Conservation (phyloP, 169 alveolate genomes). For the Babesia ovata region DNA sequence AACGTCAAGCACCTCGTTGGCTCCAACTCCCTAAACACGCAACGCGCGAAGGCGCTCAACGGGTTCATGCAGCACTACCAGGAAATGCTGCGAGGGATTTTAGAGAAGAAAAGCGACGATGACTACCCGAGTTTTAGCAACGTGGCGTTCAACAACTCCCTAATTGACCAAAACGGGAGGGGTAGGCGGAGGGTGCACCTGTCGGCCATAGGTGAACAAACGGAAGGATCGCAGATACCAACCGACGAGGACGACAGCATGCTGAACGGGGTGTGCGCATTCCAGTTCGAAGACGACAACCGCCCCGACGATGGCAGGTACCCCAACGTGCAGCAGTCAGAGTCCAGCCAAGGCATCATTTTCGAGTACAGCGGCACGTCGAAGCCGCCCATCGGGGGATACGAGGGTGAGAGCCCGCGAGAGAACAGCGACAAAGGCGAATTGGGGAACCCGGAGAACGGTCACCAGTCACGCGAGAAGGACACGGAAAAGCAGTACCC, state of each 20-base stretch:
- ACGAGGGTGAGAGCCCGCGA: background rate
- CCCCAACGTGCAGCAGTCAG: background rate
- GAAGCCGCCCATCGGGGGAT: background rate
- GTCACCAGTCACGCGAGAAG: constrained; percentile 2
- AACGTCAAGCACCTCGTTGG: constrained; percentile 70
- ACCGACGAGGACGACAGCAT: constrained; percentile 15
- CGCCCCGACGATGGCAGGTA: background rate
- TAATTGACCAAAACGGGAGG: background rate
- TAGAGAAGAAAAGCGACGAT: constrained; percentile 57
- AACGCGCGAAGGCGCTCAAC: constrained; percentile 11
- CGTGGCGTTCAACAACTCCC: constrained; percentile 29
- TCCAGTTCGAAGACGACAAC: background rate
- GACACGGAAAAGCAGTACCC: constrained; percentile 48
- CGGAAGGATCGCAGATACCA: background rate
- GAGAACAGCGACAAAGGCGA: background rate
- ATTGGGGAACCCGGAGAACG: background rate
- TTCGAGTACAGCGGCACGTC: constrained; percentile 19
- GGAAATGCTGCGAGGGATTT: constrained; percentile 42
- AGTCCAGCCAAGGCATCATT: constrained; percentile 15
- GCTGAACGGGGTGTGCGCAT: background rate
- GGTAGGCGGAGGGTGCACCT: background rate
- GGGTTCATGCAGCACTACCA: constrained; percentile 54
- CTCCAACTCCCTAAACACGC: constrained; percentile 14
- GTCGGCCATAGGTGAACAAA: constrained; percentile 2
- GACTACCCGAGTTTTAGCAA: constrained; percentile 41